A percentile compares a stretch with the other conserved stretches of the same genome.
Conservation (phyloP, 2,329 filamentous ascomycete genomes). For the Fusarium goolgardi region DNA sequence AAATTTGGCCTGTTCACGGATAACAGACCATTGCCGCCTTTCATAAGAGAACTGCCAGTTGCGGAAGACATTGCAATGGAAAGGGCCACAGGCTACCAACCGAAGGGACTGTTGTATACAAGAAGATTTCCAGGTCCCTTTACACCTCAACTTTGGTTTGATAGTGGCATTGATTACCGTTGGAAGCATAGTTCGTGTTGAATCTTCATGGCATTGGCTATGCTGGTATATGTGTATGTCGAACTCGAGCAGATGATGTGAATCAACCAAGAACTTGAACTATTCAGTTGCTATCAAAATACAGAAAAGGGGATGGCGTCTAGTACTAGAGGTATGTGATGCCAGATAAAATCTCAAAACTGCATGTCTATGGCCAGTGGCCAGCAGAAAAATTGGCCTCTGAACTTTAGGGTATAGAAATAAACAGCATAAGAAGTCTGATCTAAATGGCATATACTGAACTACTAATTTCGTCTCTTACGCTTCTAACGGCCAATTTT, state of each 20-base stretch:
- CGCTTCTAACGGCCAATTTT: no score
- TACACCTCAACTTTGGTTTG: constrained; percentile 59
- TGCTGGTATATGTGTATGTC: neutral
- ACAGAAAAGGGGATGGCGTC: neutral
- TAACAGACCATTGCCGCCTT: constrained; percentile 50
- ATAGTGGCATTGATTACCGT: constrained; percentile 58
- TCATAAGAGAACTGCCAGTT: constrained; percentile 55
- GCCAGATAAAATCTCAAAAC: neutral
- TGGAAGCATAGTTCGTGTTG: constrained; percentile 46
- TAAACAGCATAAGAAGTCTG: no score
- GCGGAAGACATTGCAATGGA: constrained; percentile 57
- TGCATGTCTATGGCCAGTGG: no score
- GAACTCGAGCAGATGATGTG: neutral
- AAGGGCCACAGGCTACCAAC: constrained; percentile 47
- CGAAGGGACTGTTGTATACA: constrained; percentile 45
- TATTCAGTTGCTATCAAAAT: neutral
- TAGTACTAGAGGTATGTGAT: neutral
- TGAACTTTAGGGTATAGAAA: no score
- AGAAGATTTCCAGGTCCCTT: constrained; percentile 57
- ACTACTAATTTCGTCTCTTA: no score
- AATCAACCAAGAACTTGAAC: neutral
- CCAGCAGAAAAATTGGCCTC: no score
- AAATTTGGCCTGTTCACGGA: constrained; percentile 55
- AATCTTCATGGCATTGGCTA: neutral
- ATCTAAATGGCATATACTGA: no score